phyloP scores from a whole-genome alignment of 2,329 filamentous ascomycete genomes.

The Stachybotrys echinatus region DNA sequence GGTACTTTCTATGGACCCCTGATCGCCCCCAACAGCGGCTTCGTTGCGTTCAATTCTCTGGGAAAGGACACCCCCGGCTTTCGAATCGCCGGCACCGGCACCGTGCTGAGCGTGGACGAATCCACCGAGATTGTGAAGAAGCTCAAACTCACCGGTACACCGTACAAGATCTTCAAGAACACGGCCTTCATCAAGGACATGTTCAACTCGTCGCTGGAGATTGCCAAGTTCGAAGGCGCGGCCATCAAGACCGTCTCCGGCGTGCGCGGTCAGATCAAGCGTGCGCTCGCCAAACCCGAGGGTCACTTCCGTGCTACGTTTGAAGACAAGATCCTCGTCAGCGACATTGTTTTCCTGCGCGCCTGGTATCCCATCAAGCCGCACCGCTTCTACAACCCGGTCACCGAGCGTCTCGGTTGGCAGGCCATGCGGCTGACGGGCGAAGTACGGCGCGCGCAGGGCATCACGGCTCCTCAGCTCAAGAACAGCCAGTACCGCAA shows the following conservation, averaged over 20 bases:
- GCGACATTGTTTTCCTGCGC: slow-evolving; percentile 90
- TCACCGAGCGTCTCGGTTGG: slow-evolving; percentile 91
- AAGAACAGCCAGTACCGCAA: slow-evolving; percentile 81
- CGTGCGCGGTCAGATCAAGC: slow-evolving; percentile 94
- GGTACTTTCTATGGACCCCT: slow-evolving; percentile 93
- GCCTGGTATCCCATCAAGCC: slow-evolving; percentile 97
- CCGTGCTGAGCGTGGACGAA: slow-evolving; percentile 90
- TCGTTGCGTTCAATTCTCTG: slow-evolving; percentile 88
- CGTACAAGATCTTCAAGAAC: slow-evolving; percentile 99
- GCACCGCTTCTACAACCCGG: slow-evolving; percentile 93
- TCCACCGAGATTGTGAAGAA: slow-evolving; percentile 98
- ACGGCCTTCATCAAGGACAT: slow-evolving; percentile 98
- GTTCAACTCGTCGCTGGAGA: slow-evolving; percentile 89
- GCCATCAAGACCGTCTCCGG: slow-evolving; percentile 95
- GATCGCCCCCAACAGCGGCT: slow-evolving; percentile 91
- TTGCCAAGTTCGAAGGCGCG: slow-evolving; percentile 97
- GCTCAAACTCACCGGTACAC: slow-evolving; percentile 87
- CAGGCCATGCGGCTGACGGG: slow-evolving; percentile 91
- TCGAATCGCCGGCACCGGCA: slow-evolving; percentile 89
- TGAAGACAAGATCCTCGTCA: slow-evolving; percentile 96
- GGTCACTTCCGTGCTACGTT: slow-evolving; percentile 96
- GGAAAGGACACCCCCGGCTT: slow-evolving; percentile 82
- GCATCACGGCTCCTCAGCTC: slow-evolving; percentile 69
- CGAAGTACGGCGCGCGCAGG: slow-evolving; percentile 74
- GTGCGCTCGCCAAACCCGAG: slow-evolving; percentile 86